Evolutionary conservation across 2,329 filamentous ascomycete genomes (phyloP).

Genomic region (Neopestalotiopsis sp.): DNA sequence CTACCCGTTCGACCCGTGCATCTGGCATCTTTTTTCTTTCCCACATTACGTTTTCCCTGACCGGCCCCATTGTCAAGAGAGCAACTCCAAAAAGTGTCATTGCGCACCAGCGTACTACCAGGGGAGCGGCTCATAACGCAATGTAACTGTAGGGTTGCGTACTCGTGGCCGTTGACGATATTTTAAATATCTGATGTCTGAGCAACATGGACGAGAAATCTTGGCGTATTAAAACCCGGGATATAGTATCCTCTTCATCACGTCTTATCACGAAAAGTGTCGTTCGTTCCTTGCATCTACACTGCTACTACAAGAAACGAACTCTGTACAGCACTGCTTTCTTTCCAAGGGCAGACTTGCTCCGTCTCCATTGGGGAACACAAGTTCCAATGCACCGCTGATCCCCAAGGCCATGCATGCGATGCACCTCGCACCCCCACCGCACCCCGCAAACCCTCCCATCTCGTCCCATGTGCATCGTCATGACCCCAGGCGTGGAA

Average conservation of each 20-base stretch:
- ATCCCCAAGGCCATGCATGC: neutral
- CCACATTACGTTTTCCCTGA: neutral
- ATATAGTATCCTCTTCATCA: neutral
- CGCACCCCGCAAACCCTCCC: neutral
- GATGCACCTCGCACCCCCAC: neutral
- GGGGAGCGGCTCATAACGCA: neutral
- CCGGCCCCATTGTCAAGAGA: neutral
- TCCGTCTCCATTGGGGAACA: no score
- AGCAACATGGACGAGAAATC: neutral
- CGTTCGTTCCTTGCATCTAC: neutral
- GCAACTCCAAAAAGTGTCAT: neutral
- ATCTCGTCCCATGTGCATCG: neutral
- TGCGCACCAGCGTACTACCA: neutral
- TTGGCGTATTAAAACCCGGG: neutral
- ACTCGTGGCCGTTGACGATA: neutral
- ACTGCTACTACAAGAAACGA: neutral
- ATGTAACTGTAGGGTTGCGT: neutral
- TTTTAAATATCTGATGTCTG: neutral
- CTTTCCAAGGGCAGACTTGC: no score
- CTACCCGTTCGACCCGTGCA: neutral
- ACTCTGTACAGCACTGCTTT: no score
- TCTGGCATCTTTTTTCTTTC: neutral
- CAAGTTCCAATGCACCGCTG: neutral
- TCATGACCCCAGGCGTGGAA: neutral
- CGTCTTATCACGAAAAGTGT: constrained; percentile 11